Base-by-base conservation (phyloP, 768 basidiomycete species). In the Amanita molliuscula region DNA sequence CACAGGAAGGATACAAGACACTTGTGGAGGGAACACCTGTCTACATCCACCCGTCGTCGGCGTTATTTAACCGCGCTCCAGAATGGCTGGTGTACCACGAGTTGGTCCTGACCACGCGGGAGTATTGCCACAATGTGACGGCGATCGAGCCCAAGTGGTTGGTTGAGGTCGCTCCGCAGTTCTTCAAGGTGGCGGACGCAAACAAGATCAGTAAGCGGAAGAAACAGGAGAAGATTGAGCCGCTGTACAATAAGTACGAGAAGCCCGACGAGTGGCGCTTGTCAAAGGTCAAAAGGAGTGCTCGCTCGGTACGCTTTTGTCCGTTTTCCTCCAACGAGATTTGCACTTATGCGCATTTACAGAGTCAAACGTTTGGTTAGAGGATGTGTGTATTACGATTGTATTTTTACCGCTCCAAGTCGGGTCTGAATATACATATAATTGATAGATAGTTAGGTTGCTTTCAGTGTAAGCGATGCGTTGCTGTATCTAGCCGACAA, bases 61-160 rank as follows among this genome's bases (percentile, higher is more conserved):
- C 93, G 4, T 73, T 99, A 16, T 99, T 98, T 77, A 97, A 99
- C 62, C 83, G 94, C 34, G 85, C 87, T 34, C 96, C 96, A 0
- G 95, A 98, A 66, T 96, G 93, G 91, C 69, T 89, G 35, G 82
- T 94, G 42, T 95, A 99, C 68, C 91, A 99, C 63, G 96, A 98
- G 64, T 65, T 99, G 59, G 84, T 98, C 47, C 72, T 98, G 55
- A 98, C 96, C 10, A 96, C 96, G n/a, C 80, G 93, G 59, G 89
- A 92, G 67, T 96, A 89, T 61, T 89, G 85, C 63, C 85, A 89
- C 59, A 92, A 88, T 48, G 91, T 98, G 38, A 95, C 92, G 0
- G 89, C 91, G 0, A 78, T 99, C 53, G 96, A 99, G 62, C 95
- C 96, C 3, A 96, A 96, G 65, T 99, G 95, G 96, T 79, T 98